phyloP scores from a whole-genome alignment of 257 asterid species.

The Fraxinus americana region DNA sequence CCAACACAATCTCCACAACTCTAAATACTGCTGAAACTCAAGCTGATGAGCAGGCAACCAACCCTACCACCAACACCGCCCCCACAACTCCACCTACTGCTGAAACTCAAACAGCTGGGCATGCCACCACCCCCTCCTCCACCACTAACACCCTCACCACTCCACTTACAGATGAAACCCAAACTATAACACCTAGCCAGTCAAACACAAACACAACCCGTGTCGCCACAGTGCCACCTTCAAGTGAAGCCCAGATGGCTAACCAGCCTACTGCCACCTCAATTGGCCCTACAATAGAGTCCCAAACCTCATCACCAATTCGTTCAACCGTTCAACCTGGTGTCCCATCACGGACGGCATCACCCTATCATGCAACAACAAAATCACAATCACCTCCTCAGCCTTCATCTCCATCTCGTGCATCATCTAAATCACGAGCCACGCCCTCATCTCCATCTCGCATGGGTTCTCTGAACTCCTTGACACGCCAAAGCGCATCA shows the following conservation, averaged over 20 bases:
- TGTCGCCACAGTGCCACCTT: conserved; percentile 22
- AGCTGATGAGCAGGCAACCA: conserved; percentile 3
- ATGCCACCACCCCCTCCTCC: conserved; percentile 2
- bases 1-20: too few relatives aligned
- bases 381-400: conserved; percentile 53
- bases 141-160: conserved; percentile 22
- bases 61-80: conserved; percentile 5
- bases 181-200: background rate
- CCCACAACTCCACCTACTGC: conserved; percentile 6
- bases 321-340: conserved; percentile 29
- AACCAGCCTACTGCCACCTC: conserved; percentile 17
- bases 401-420: conserved; percentile 44
- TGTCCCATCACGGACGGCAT: conserved; percentile 36
- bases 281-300: conserved; percentile 24
- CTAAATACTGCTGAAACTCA: conserved; percentile 16
- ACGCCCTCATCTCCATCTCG: conserved; percentile 38
- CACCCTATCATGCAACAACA: conserved; percentile 37
- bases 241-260: conserved; percentile 21
- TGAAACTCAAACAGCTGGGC: conserved; percentile 23
- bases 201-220: background rate
- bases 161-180: conserved; percentile 26
- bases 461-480: conserved; percentile 24
- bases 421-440: conserved; percentile 34
- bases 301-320: conserved; percentile 45
- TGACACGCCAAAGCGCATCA: conserved; percentile 34